phyloP scores from a whole-genome alignment of 805 yeast species.

The Kuraishia capsulata region DNA sequence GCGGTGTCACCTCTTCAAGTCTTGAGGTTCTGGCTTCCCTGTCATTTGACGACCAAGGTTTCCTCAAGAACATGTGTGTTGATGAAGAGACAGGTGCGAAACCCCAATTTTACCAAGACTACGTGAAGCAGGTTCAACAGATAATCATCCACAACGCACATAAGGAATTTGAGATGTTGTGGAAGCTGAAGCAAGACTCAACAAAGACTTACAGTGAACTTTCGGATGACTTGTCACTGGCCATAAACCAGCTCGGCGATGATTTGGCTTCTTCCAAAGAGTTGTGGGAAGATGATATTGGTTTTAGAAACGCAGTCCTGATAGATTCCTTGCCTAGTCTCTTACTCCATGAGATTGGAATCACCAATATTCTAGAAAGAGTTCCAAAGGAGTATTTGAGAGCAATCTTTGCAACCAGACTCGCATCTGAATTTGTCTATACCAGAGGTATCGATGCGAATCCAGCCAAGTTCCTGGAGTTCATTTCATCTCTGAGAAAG shows the following conservation, averaged over 20 bases:
- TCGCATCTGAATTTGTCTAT: slow-evolving; percentile 81
- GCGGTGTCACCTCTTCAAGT: slow-evolving; percentile 97
- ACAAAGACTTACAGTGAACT: slow-evolving; percentile 57
- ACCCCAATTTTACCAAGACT: slow-evolving; percentile 73
- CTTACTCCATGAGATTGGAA: slow-evolving; percentile 55
- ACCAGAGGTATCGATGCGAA: slow-evolving; percentile 72
- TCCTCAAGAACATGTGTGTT: slow-evolving; percentile 72
- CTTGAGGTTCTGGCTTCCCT: slow-evolving; percentile 92
- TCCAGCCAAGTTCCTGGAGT: slow-evolving; percentile 69
- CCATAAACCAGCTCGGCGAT: slow-evolving; percentile 79
- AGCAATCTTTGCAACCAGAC: slow-evolving; percentile 80
- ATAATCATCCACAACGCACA: slow-evolving; percentile 72
- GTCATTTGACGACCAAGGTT: slow-evolving; percentile 78
- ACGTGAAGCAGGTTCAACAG: slow-evolving; percentile 76
- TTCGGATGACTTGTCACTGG: slow-evolving; percentile 75
- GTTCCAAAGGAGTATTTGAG: slow-evolving; percentile 84
- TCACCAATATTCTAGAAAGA: slow-evolving; percentile 57
- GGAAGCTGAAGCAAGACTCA: slow-evolving; percentile 63
- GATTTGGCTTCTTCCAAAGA: slow-evolving; percentile 75
- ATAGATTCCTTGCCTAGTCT: slow-evolving; percentile 69
- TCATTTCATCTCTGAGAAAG: slow-evolving; percentile 49
- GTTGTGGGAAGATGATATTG: slow-evolving; percentile 74
- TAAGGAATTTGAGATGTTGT: slow-evolving; percentile 77
- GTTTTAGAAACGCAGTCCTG: slow-evolving; percentile 70
- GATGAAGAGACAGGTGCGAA: slow-evolving; percentile 38